Evolutionary conservation across 2,329 filamentous ascomycete species (phyloP), one percentile per base, ranked within the genome.

Genomic region (Pestalotiopsis sp.): DNA sequence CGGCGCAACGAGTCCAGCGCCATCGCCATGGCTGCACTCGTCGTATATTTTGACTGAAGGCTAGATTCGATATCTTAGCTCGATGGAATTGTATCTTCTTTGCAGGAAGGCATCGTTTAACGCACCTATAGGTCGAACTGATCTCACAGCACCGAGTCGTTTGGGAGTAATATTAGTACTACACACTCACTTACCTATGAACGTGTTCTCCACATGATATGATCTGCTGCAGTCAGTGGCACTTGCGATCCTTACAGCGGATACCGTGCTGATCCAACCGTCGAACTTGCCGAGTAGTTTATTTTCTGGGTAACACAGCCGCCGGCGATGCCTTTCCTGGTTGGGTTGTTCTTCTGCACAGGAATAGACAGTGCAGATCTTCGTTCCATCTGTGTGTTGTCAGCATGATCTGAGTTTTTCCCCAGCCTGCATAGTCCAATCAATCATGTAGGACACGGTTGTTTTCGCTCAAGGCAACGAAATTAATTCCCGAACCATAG

Each of bases 1-100:
- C 74, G 68, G 67, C 70, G 55, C 9, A 74, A 67, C 7, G 69
- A 64, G 31, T 69, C 65, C 5, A 61, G 7, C 7, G 59, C 59
- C 27, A n/a, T 3, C 9, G 59, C 59, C 59, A 61, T 61, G 31
- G n/a, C 59, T 61, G 59, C 17, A 36, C n/a, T 17, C 17, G 4
- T 52, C 45, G 45, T 52, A n/a, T 52, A n/a, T 52, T n/a, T 52
- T n/a, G 45, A n/a, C 9, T 45, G 17, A 3, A 45, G 14, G 12
- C 45, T n/a, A 52, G 17, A 52, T 20, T 5, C 9, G 17, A 11
- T 52, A 4, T 52, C 20, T 52, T 52, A 20, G 0, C 20, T 52
- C 7, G 45, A 52, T n/a, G 3, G 1, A 5, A 52, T 9, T 52
- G 6, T n/a, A 9, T 52, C 5, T 52, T 1, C 9, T 11, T 3